Base-by-base conservation (phyloP, 2,329 filamentous ascomycete genomes). In the Botrytis deweyae region DNA sequence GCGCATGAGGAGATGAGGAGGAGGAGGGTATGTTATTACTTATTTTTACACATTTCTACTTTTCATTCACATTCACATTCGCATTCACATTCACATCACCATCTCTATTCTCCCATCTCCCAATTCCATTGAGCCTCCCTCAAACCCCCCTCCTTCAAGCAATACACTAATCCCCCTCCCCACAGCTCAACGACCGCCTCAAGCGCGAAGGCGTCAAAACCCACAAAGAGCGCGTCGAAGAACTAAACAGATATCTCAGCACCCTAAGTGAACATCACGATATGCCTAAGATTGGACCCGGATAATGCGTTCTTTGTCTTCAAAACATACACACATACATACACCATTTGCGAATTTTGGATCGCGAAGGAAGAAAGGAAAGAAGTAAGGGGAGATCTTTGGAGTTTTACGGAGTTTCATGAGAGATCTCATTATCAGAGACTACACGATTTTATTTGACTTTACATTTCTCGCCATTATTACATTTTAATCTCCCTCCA, bases 261-360 rank as follows among this genome's bases (percentile, higher is more conserved):
- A 92, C 91, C 77, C 84, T 99, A 80, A 97, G 93, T 84, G 96
- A 99, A 84, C 96, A 99, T 84, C 95, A 99, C 83, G 96, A 99
- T 82, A 99, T 99, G 95, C 87, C 87, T 12, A 84, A 86, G 77
- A 88, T 88, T 74, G 87, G 87, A 74, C 87, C 87, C 76, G 87
- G 87, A 76, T 88, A 88, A 87, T 62, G 49, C 49, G 25, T n/a
- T n/a, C 2, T 14, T n/a, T 25, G 25, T n/a, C 12, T 52, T 52
- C 25, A 3, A 16, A 52, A 52, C 12, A 14, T 16, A 52, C 2
- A 52, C 12, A 25, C 22, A 33, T 33, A 49, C 9, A 52, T 3
- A 29, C 12, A 58, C n/a, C 14, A 29, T 9, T 58, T 58, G 14
- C 52, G 61, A 14, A 22, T 63, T 63, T 14, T 4, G 49, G 6